phyloP scores from a whole-genome alignment of 116 monocot genomes.

The Papilionanthe hybrid region DNA sequence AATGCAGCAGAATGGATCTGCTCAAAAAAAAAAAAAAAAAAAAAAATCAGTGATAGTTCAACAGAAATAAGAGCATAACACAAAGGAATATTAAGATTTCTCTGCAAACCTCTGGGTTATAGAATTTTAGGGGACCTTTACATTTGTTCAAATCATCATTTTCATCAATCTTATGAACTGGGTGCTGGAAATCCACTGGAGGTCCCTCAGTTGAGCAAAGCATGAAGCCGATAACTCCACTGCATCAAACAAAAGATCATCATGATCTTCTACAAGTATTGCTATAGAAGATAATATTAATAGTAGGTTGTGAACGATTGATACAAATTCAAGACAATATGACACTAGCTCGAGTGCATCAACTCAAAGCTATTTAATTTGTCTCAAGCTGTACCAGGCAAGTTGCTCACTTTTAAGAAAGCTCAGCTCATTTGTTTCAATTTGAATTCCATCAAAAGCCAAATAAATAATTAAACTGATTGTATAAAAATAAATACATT shows the following conservation, averaged over 20 bases:
- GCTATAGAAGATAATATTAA: too few relatives aligned
- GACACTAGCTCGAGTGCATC: too few relatives aligned
- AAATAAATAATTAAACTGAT: too few relatives aligned
- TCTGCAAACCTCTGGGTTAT: conserved; percentile 42
- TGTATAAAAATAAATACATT: too few relatives aligned
- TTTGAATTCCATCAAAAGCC: too few relatives aligned
- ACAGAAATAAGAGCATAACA: background rate
- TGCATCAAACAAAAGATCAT: conserved; percentile 12
- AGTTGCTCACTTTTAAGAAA: too few relatives aligned
- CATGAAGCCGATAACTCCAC: conserved; percentile 70
- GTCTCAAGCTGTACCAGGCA: too few relatives aligned
- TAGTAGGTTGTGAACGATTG: too few relatives aligned
- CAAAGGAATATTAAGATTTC: background rate
- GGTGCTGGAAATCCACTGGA: conserved; percentile 37
- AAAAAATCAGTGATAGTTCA: background rate
- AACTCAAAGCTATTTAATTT: too few relatives aligned
- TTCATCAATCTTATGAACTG: conserved; percentile 38
- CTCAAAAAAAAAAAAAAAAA: conserved; percentile 10
- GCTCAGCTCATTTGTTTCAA: too few relatives aligned
- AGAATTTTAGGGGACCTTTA: conserved; percentile 51
- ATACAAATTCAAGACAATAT: too few relatives aligned
- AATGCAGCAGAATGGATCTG: conserved; percentile 63
- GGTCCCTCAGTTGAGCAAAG: conserved; percentile 61
- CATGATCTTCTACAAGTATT: background rate
- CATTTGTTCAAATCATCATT: conserved; percentile 28